Evolutionary conservation across 2,329 filamentous ascomycete species (phyloP), one percentile per base, ranked within the genome.

Genomic region (Aciculosporium take): DNA sequence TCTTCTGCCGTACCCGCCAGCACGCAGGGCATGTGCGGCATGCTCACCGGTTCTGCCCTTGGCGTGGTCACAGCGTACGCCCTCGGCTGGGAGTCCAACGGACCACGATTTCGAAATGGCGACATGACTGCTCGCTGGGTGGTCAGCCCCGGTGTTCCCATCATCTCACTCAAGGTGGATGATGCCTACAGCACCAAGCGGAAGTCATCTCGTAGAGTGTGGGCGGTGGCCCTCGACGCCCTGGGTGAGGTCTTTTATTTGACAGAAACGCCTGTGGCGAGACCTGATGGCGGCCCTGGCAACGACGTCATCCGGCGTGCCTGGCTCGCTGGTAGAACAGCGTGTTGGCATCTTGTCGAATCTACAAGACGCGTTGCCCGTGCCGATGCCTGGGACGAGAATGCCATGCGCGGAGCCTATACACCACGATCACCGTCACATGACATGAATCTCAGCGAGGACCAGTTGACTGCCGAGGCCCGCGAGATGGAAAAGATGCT

Each of bases 221-320:
- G 87, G 86, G 86, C 84, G n/a, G 81, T 89, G 32, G 84, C 78
- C n/a, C 63, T 98, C 40, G 98, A 98, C 56, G 89, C 91, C 0
- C 67, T 98, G 7, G 91, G 91, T 1, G 91, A 98, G 58, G 67
- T 94, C 0, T 96, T 81, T 58, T 94, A 89, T 51, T 67, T 96
- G 1, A 81, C 74, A 1, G 78, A 84, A 37, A 69, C 80, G 6
- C 86, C 85, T 0, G 68, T 69, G 28, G 65, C 71, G 17, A 66
- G 72, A 7, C 51, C 66, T 4, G 64, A 67, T 25, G 68, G 69
- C 42, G 59, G 60, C 28, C 69, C 64, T 47, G 57, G 62, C 3
- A 67, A 79, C 28, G 71, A 81, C 42, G 55, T 70, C 13, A 74
- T 81, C 45, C 76, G 72, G 46, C 65, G 78, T 46, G 84, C 86